A percentile compares a stretch with the other conserved stretches of the same genome.
These are phyloP conservation scores for Hygrophoropsis aurantiaca DNA, from an alignment of 768 basidiomycete species.

Conservation along the genomic window DNA sequence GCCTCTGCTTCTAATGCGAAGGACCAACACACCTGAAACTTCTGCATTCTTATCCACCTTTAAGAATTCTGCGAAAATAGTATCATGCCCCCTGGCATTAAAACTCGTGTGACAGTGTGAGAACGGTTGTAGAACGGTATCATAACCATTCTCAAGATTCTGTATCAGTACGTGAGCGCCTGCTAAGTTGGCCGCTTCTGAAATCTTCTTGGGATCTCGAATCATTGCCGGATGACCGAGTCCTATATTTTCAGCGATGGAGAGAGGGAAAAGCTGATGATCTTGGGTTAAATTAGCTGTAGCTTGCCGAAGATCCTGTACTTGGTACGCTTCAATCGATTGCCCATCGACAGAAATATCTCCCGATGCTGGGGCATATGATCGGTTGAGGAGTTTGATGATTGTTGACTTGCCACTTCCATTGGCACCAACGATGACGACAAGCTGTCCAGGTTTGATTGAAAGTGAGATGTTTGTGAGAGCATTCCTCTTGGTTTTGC, in stretches of 20 bases:
- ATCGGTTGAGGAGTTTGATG: conserved; percentile 39
- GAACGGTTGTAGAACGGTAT: conserved; percentile 39
- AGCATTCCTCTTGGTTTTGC: conserved; percentile 19
- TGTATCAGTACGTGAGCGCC: conserved; percentile 42
- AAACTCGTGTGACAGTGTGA: conserved; percentile 27
- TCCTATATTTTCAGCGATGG: conserved; percentile 40
- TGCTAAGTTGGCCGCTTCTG: conserved; percentile 29
- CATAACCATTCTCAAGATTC: conserved; percentile 34
- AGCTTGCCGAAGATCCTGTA: conserved; percentile 32
- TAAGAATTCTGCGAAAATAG: conserved; percentile 13
- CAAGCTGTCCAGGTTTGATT: conserved; percentile 31
- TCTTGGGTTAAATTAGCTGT: conserved; percentile 45
- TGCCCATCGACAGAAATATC: conserved; percentile 39
- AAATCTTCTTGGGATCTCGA: conserved; percentile 13
- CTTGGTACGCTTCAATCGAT: conserved; percentile 31
- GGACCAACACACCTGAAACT: conserved; percentile 21
- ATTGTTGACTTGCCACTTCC: conserved; percentile 37
- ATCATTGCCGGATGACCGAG: conserved; percentile 26
- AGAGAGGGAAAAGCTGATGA: conserved; percentile 36
- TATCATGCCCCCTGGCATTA: conserved; percentile 10
- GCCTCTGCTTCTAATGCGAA: too few relatives aligned
- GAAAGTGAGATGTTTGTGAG: conserved; percentile 28
- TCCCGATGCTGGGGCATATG: conserved; percentile 33
- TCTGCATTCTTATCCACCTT: conserved; percentile 16
- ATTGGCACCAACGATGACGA: conserved; percentile 34